Evolutionary conservation across 2,329 filamentous ascomycete species (phyloP), one percentile per base, ranked within the genome.

Genomic region (Colletotrichum coccodes): DNA sequence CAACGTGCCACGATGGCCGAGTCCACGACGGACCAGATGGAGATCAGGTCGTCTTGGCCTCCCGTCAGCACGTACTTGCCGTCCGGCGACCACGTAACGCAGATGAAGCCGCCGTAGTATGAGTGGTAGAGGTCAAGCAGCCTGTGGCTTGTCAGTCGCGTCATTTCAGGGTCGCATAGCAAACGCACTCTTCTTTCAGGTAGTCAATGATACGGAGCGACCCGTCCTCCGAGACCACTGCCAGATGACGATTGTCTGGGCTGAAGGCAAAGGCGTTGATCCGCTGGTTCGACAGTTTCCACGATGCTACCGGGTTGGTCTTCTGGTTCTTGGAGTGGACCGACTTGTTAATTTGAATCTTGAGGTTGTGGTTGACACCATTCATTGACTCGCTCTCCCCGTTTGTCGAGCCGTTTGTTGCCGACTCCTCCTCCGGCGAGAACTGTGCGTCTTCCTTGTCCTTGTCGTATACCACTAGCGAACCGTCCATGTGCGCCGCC

Each of bases 11-110:
- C 91, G 57, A 99, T 90, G 60, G 91, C 89, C 52, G 90, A 90
- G 75, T 98, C 96, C 46, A 90, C 87, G 42, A 97, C 86, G 18
- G 92, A 96, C 96, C 96, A 99, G 73, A 99, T 98, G 0, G 94
- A 97, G 14, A 99, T 92, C 11, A 98, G 84, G 78, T 99, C 96
- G 78, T 99, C 96, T 80, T 98, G 95, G 5, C 96, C 95, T 60
- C 96, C 96, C 0, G 96, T 98, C 21, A 99, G 85, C 59, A 99
- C 91, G 79, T 98, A 99, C 78, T 97, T 95, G 59, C 94, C 95
- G 76, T 99, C 96, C 11, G 96, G 96, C 7, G 95, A 98, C 96
- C 96, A 99, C 81, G 94, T 97, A 2, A 98, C 94, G 76, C 94
- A 97, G 50, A 92, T 92, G 70, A 99, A 86, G 3, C 94, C 95